Base-by-base conservation (phyloP, 148 eudicot genomes). In the Rhododendron henanense region DNA sequence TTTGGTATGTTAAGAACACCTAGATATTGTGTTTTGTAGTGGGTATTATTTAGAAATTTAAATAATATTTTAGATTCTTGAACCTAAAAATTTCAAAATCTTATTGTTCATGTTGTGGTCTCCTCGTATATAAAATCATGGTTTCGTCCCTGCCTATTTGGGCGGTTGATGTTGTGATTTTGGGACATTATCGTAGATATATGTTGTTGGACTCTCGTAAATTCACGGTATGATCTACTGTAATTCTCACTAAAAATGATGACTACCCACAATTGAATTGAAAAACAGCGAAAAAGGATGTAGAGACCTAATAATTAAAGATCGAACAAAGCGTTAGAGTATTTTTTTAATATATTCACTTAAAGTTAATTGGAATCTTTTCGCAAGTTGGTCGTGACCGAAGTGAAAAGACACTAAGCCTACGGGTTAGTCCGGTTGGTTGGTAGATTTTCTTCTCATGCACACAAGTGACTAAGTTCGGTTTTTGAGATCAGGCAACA, bases 341-440 rank as follows among this genome's bases (percentile, higher is more conserved):
- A 55, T 3, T 15, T 55, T 55, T 55, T 15, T 14, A 15, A 55
- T 3, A 51, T 51, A 14, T 51, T 19, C 65, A 5, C n/a, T 6
- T 81, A 59, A 82, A 82, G 73, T 7, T 63, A 10, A 37, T 37
- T 41, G 75, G 75, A 82, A 63, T 82, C 84, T 82, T 35, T 59
- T 82, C 14, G 13, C 53, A 82, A 63, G 75, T 82, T 82, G 53
- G 75, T 23, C 50, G 5, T 5, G 67, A 39, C 75, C 55, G 5
- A 61, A 39, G 50, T 23, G 84, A 82, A 82, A 82, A 61, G 84
- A 63, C 33, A 61, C 7, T 19, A 16, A 18, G 9, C 9, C 3
- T 1, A 11, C 0, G 0, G 9, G 10, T 3, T 21, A 59, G 9
- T 59, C 2, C 8, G 9, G 9, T 59, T 5, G 9, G n/a, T 59